phyloP scores from a whole-genome alignment of 805 yeast species.

The Torulaspora franciscae region DNA sequence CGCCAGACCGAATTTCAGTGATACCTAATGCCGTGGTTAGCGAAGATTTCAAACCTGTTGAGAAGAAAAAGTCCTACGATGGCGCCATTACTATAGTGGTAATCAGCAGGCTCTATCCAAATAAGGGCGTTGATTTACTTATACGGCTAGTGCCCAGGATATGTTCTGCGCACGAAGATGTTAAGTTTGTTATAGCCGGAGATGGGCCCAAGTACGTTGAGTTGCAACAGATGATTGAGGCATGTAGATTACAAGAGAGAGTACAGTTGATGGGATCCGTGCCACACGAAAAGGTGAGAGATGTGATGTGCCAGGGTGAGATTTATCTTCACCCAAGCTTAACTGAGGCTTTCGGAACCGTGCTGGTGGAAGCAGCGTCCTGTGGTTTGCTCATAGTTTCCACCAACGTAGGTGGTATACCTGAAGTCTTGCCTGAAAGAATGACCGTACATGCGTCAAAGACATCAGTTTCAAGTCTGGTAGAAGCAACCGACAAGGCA shows the following conservation, averaged over 20 bases:
- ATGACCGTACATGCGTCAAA: constrained; percentile 93
- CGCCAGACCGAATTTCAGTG: constrained; percentile 75
- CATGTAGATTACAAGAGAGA: constrained; percentile 75
- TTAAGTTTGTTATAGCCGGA: constrained; percentile 85
- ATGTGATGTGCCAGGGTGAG: constrained; percentile 89
- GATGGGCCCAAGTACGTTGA: constrained; percentile 95
- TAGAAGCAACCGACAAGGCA: constrained; percentile 66
- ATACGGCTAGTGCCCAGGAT: constrained; percentile 81
- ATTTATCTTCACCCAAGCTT: constrained; percentile 89
- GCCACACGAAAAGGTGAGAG: constrained; percentile 87
- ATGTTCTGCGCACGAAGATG: constrained; percentile 57
- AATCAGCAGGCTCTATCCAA: constrained; percentile 87
- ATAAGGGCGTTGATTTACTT: constrained; percentile 89
- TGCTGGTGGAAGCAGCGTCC: constrained; percentile 93
- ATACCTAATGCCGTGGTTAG: constrained; percentile 95
- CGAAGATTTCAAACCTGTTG: constrained; percentile 62
- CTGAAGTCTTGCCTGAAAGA: constrained; percentile 87
- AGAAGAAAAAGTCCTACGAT: constrained; percentile 18
- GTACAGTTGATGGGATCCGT: constrained; percentile 83
- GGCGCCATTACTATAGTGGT: constrained; percentile 73
- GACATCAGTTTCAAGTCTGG: constrained; percentile 70
- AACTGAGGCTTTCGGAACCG: constrained; percentile 98
- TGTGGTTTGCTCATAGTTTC: constrained; percentile 93
- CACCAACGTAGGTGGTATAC: constrained; percentile 95
- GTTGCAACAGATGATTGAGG: constrained; percentile 91